Evolutionary conservation across 257 asterid species (phyloP), one percentile per base, ranked within the genome.

Genomic region (Solanum peruvianum): DNA sequence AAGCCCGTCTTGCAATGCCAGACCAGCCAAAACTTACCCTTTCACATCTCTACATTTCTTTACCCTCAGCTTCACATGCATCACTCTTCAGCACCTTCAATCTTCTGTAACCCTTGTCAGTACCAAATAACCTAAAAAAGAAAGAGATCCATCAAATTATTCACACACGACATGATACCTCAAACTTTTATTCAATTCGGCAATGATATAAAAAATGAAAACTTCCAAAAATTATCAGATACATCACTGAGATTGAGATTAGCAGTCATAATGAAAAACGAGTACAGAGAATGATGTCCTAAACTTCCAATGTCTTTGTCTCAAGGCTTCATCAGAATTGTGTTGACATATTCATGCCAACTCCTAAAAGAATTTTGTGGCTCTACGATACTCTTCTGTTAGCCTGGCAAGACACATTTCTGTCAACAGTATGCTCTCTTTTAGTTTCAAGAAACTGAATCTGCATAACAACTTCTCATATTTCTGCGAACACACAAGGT

Each of bases 51-150:
- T 89, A 93, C 87, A 85, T 88, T 72, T 91, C 93, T 91, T 94
- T 94, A 83, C 83, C 49, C 58, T 44, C 85, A 2, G 88, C 86
- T 86, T 89, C 96, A 21, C 89, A 91, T 89, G 91, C 94, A 49
- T 73, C 89, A 27, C 92, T 88, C 94, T 94, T 93, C 87, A 95
- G 91, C 67, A 89, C 98, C 91, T 93, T 94, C 93, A 95, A 88
- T 92, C 93, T 97, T 91, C 98, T 91, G 87, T 94, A 97, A 73
- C 99, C 98, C 86, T 90, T 89, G 87, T 97, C 99, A 4, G 98
- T 95, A 64, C 98, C 98, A 80, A 95, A 97, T 91, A 97, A 91
- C 98, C 99, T 97, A 87, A 86, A 58, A 86, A 44, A 33, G 69
- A 49, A 16, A 16, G 13, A 52, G 35, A 72, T 83, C 15, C 49